Percentiles rank a stretch among this genome's conserved stretches.
Evolutionary conservation across 2,329 filamentous ascomycete species (phyloP).

Genomic region (Arthrobotrys sphaeroides): DNA sequence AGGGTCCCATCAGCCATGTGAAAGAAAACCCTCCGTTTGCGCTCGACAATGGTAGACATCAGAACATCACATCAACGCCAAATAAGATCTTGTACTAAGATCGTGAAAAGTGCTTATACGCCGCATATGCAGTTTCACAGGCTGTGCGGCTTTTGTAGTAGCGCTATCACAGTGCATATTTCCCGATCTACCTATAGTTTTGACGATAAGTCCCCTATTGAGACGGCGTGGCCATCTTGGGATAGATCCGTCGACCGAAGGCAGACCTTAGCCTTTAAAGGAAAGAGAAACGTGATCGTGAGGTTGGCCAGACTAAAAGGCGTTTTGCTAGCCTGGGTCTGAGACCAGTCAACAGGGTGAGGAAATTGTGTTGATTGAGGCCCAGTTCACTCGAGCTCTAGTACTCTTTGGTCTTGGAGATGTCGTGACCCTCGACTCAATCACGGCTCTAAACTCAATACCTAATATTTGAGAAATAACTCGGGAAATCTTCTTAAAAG

Average conservation of each 20-base stretch:
- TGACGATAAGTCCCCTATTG: background rate
- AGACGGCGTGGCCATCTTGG: background rate
- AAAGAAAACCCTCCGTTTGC: background rate
- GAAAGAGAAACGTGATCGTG: constrained; percentile 11
- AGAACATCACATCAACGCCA: background rate
- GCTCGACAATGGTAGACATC: background rate
- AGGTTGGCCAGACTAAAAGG: no score
- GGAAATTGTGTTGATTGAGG: no score
- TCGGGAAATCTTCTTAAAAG: no score
- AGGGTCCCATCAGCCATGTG: no score
- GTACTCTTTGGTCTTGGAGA: no score
- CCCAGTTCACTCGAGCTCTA: no score
- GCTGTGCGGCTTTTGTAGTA: background rate
- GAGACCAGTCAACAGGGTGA: no score
- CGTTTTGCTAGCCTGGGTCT: no score
- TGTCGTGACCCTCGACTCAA: no score
- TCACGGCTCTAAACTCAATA: no score
- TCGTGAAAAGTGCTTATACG: background rate
- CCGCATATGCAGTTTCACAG: background rate
- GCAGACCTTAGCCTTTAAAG: background rate
- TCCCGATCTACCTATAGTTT: background rate
- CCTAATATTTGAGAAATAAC: no score
- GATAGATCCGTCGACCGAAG: background rate
- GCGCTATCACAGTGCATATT: background rate
- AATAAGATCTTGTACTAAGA: no score